phyloP scores from a whole-genome alignment of 495 filamentous ascomycete species.

The Glonium stellatum region DNA sequence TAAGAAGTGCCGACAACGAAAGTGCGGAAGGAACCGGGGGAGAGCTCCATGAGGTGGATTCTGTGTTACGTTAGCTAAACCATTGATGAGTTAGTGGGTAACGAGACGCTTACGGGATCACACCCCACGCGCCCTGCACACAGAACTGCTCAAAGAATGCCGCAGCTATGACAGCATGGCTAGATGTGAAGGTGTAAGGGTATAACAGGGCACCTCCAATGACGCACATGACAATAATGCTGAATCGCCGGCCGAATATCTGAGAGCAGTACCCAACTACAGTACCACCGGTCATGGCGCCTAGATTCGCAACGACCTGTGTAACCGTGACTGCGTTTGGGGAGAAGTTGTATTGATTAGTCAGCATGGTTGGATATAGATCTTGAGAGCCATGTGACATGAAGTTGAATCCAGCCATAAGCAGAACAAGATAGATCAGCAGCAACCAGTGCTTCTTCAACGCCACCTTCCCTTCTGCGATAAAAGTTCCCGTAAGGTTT shows the following conservation, averaged over 20 bases:
- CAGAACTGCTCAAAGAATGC: slow-evolving; percentile 93
- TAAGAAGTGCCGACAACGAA: slow-evolving; percentile 79
- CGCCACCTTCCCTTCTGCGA: slow-evolving; percentile 69
- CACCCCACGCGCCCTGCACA: slow-evolving; percentile 50
- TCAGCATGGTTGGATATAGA: slow-evolving; percentile 78
- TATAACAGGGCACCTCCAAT: slow-evolving; percentile 74
- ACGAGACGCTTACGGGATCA: slow-evolving; percentile 12
- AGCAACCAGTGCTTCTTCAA: slow-evolving; percentile 72
- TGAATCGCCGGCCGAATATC: slow-evolving; percentile 78
- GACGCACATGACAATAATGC: slow-evolving; percentile 69
- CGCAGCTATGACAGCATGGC: slow-evolving; percentile 59
- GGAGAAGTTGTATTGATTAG: slow-evolving; percentile 68
- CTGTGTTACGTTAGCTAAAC: too few relatives aligned
- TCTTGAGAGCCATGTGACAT: slow-evolving; percentile 93
- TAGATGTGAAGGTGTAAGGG: slow-evolving; percentile 67
- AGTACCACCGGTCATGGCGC: slow-evolving; percentile 73
- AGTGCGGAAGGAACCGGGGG: slow-evolving; percentile 72
- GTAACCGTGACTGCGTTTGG: slow-evolving; percentile 69
- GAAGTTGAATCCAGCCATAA: slow-evolving; percentile 91
- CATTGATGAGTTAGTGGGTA: too few relatives aligned
- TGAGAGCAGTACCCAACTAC: slow-evolving; percentile 70
- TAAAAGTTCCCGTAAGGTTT: slow-evolving; percentile 53
- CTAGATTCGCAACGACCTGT: slow-evolving; percentile 78
- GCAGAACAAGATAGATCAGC: slow-evolving; percentile 68
- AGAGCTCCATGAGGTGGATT: slow-evolving; percentile 83